Evolutionary conservation across 1,284 basidiomycete species (phyloP).

Genomic region (Boletus hoseneyae): DNA sequence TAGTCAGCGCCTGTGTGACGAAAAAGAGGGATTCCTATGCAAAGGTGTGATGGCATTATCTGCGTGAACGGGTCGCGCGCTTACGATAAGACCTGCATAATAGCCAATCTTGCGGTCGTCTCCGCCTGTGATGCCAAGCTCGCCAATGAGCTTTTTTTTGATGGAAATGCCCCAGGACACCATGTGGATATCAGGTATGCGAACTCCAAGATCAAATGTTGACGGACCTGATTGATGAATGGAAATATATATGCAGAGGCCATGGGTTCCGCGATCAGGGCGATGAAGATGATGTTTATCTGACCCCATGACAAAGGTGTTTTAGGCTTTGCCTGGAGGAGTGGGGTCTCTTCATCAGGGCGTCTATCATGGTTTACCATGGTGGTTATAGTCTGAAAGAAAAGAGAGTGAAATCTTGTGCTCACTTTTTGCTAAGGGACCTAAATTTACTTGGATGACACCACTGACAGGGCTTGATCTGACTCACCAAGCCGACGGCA

Average conservation of each 20-base stretch:
- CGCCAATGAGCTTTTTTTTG: slow-evolving; percentile 32
- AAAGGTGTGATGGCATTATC: neutral
- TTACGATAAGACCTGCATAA: slow-evolving; percentile 64
- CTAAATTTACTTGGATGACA: too few species aligned
- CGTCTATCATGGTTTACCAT: slow-evolving; percentile 6
- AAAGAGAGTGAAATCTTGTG: too few species aligned
- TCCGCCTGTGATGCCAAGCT: slow-evolving; percentile 38
- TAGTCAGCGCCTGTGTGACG: slow-evolving; percentile 63
- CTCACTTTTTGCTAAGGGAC: too few species aligned
- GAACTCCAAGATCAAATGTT: neutral
- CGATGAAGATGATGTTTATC: slow-evolving; percentile 16
- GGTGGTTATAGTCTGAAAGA: too few species aligned
- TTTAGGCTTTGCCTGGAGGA: slow-evolving; percentile 17
- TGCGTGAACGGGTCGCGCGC: neutral
- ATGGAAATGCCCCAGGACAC: too few species aligned
- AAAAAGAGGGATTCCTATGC: slow-evolving; percentile 72
- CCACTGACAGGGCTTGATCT: too few species aligned
- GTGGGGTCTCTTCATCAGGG: slow-evolving; percentile 21
- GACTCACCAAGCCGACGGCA: too few species aligned
- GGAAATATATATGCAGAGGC: slow-evolving; percentile 26
- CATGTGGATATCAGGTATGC: too few species aligned
- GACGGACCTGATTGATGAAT: slow-evolving; percentile 30
- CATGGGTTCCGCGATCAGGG: slow-evolving; percentile 25
- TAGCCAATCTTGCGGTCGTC: slow-evolving; percentile 60
- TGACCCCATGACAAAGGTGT: slow-evolving; percentile 28